Conservation (phyloP, 805 yeast genomes). For the Candida awuae region DNA sequence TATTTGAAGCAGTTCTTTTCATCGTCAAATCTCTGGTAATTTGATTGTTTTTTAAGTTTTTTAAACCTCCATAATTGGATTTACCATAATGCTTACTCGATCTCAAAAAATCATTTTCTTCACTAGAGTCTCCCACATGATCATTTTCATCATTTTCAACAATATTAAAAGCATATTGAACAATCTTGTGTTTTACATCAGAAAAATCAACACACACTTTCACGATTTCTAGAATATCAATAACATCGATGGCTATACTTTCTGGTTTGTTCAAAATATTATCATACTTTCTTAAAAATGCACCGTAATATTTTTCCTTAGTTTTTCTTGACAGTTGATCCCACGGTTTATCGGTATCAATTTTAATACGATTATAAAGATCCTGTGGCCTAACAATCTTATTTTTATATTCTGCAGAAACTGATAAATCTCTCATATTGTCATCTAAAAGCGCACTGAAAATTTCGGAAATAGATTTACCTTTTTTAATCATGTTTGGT, state of each 20-base stretch:
- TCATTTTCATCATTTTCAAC: slow-evolving; percentile 9
- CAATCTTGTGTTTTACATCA: slow-evolving; percentile 18
- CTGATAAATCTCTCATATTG: slow-evolving; percentile 22
- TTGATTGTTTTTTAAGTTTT: too few relatives aligned
- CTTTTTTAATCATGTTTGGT: background rate
- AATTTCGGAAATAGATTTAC: slow-evolving; percentile 19
- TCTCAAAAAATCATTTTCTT: background rate
- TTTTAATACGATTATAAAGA: slow-evolving; percentile 21
- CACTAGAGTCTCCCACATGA: slow-evolving; percentile 2
- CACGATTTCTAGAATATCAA: slow-evolving; percentile 20
- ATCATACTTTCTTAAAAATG: slow-evolving; percentile 25
- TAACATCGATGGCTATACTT: slow-evolving; percentile 11
- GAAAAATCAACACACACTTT: slow-evolving; percentile 22
- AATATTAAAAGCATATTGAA: slow-evolving; percentile 15
- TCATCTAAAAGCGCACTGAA: slow-evolving; percentile 23
- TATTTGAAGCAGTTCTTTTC: too few relatives aligned
- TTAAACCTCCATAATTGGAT: background rate
- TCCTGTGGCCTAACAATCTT: slow-evolving; percentile 23
- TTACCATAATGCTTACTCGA: too few relatives aligned
- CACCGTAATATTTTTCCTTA: slow-evolving; percentile 22
- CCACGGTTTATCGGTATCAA: slow-evolving; percentile 21
- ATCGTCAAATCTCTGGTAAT: too few relatives aligned
- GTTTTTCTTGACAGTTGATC: slow-evolving; percentile 16
- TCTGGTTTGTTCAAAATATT: slow-evolving; percentile 18
- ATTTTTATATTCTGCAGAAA: slow-evolving; percentile 23